Evolutionary conservation across 1,284 basidiomycete genomes (phyloP).

Genomic region (Afroboletus lepidellus): DNA sequence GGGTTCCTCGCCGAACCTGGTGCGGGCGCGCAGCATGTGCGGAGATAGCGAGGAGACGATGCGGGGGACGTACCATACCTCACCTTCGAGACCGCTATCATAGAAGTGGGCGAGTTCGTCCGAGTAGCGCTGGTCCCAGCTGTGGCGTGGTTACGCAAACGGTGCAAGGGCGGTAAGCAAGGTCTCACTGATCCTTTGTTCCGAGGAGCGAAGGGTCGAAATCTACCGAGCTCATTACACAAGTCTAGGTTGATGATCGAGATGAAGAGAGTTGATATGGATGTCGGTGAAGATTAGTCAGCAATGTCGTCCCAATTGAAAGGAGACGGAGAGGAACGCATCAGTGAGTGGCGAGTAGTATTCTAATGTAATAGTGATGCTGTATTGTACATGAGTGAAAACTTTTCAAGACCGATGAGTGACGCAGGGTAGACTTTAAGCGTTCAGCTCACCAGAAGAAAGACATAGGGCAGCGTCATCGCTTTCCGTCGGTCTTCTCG

Average conservation of each 20-base stretch:
- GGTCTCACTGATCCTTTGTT: constrained; percentile 59
- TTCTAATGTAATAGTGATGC: constrained; percentile 15
- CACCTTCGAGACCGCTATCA: constrained; percentile 85
- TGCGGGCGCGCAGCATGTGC: background rate
- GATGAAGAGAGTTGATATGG: background rate
- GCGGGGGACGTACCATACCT: constrained; percentile 65
- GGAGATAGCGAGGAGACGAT: background rate
- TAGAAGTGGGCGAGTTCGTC: constrained; percentile 75
- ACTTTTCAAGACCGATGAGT: background rate
- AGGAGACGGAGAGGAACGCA: background rate
- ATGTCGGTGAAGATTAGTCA: constrained; percentile 23
- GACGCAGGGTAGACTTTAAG: background rate
- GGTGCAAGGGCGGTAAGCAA: background rate
- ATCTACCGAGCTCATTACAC: constrained; percentile 30
- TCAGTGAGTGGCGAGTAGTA: constrained; percentile 8
- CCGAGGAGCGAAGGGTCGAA: constrained; percentile 66
- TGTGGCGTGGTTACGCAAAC: constrained; percentile 26
- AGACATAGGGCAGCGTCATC: constrained; percentile 29
- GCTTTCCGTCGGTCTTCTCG: constrained; percentile 63
- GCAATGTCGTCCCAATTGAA: constrained; percentile 10
- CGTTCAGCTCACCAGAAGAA: constrained; percentile 13
- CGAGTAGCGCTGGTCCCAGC: constrained; percentile 73
- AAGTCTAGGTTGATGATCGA: background rate
- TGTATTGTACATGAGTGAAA: constrained; percentile 17
- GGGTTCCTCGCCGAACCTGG: constrained; percentile 82